These are phyloP conservation scores for Whalleya microplaca DNA, from an alignment of 2,329 filamentous ascomycete species.

Conservation along the genomic window DNA sequence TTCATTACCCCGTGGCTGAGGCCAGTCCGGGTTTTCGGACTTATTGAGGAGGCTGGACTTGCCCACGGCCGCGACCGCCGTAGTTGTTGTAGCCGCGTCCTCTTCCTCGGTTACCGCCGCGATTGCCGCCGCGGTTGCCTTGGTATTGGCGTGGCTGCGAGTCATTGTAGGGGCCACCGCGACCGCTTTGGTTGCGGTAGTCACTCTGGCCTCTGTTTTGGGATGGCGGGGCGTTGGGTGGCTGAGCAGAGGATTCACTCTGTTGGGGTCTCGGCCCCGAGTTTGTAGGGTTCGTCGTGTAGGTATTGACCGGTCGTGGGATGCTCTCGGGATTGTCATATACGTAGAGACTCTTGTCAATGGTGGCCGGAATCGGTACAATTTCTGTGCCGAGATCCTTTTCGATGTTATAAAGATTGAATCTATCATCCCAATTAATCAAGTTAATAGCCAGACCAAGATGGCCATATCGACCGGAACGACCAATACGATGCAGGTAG, in stretches of 20 bases:
- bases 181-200: slow-evolving; percentile 29
- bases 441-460: slow-evolving; percentile 97
- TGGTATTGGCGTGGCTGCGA: slow-evolving; percentile 38
- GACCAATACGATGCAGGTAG: slow-evolving; percentile 96
- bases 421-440: slow-evolving; percentile 99
- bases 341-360: slow-evolving; percentile 98
- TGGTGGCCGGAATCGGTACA: slow-evolving; percentile 88
- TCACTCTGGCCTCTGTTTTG: slow-evolving; percentile 37
- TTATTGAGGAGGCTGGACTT: slow-evolving; percentile 38
- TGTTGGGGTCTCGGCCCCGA: slow-evolving; percentile 31
- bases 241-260: slow-evolving; percentile 30
- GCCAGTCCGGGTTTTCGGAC: slow-evolving; percentile 3
- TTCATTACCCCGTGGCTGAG: slow-evolving; percentile 3
- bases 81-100: slow-evolving; percentile 41
- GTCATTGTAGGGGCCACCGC: slow-evolving; percentile 38
- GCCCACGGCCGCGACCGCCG: slow-evolving; percentile 38
- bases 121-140: slow-evolving; percentile 32
- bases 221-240: slow-evolving; percentile 23
- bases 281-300: slow-evolving; percentile 33
- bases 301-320: slow-evolving; percentile 73
- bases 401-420: slow-evolving; percentile 99
- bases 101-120: slow-evolving; percentile 29
- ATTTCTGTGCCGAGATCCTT: slow-evolving; percentile 97
- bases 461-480: slow-evolving; percentile 95
- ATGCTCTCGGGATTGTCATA: slow-evolving; percentile 97